Conservation (phyloP, 2,329 filamentous ascomycete species). For the Hymenoscyphus infarciens region DNA sequence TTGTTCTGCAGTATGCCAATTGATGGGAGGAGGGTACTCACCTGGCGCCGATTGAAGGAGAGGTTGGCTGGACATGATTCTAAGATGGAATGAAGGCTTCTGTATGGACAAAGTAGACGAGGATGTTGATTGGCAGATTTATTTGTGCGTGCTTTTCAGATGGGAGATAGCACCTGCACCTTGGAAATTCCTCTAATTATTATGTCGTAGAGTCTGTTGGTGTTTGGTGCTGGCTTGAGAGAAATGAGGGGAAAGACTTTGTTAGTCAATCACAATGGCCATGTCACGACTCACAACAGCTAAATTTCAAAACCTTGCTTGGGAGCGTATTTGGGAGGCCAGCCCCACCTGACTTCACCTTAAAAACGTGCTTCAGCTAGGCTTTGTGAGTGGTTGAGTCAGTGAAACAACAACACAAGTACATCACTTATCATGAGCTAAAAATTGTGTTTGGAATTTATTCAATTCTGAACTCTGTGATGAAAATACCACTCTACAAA, state of each 20-base stretch:
- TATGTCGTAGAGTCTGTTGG: not conserved
- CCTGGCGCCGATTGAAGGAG: conserved; percentile 91
- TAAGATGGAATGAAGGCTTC: not conserved
- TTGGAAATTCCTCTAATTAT: not conserved
- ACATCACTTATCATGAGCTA: not conserved
- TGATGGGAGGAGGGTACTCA: conserved; percentile 42
- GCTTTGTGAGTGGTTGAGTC: conserved; percentile 10
- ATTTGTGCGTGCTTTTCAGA: not conserved
- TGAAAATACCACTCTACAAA: too few species aligned
- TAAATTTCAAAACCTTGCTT: conserved; percentile 2
- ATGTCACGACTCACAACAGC: not conserved
- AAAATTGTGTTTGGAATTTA: not conserved
- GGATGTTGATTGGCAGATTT: not conserved
- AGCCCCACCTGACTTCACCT: not conserved
- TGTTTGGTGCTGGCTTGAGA: not conserved
- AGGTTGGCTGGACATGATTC: conserved; percentile 88
- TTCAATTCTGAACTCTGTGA: not conserved
- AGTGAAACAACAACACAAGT: not conserved
- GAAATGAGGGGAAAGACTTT: not conserved
- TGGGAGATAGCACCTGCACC: not conserved
- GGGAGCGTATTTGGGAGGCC: not conserved
- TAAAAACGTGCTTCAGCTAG: conserved; percentile 7
- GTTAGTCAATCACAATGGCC: not conserved
- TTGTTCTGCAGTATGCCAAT: conserved; percentile 6
- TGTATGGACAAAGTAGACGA: not conserved